Percentiles rank a stretch among this genome's conserved stretches.
phyloP scores from a whole-genome alignment of 257 asterid genomes.

The Ajuga chamaepitys region DNA sequence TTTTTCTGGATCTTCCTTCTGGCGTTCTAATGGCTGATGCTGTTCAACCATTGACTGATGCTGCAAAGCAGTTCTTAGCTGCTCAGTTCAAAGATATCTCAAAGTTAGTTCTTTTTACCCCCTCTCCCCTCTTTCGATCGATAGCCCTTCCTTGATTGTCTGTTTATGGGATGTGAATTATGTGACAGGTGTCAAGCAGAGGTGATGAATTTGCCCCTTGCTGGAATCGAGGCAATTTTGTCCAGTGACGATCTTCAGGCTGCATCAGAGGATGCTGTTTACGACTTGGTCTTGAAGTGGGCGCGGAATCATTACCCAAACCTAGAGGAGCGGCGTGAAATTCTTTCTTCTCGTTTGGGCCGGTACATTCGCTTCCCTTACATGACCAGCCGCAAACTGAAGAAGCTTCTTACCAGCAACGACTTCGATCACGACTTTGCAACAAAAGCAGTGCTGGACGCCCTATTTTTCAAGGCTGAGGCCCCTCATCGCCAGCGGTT shows the following conservation, averaged over 20 bases:
- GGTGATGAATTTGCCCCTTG: constrained; percentile 65
- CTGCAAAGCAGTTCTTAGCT: constrained; percentile 77
- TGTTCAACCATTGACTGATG: constrained; percentile 77
- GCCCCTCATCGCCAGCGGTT: constrained; percentile 67
- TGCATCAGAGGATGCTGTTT: constrained; percentile 85
- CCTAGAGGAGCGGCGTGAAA: constrained; percentile 57
- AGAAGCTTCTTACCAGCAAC: constrained; percentile 54
- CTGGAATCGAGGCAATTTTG: constrained; percentile 78
- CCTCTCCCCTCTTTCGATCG: not conserved
- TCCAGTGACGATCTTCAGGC: constrained; percentile 82
- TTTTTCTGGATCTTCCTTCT: constrained; percentile 82
- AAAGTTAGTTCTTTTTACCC: constrained; percentile 35
- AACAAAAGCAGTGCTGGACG: constrained; percentile 61
- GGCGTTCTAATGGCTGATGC: constrained; percentile 75
- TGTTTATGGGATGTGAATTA: not conserved
- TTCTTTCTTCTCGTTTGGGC: constrained; percentile 48
- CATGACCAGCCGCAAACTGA: constrained; percentile 70
- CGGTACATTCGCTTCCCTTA: constrained; percentile 66
- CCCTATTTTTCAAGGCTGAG: constrained; percentile 73
- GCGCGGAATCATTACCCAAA: constrained; percentile 40
- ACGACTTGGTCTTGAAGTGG: constrained; percentile 79
- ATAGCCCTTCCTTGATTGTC: not conserved
- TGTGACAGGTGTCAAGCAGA: constrained; percentile 68
- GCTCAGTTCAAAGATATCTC: constrained; percentile 66
- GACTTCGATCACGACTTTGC: constrained; percentile 63